Percentiles rank a stretch among this genome's conserved stretches.
phyloP scores from a whole-genome alignment of 345 rosid genomes.

The Limnanthes douglasii region DNA sequence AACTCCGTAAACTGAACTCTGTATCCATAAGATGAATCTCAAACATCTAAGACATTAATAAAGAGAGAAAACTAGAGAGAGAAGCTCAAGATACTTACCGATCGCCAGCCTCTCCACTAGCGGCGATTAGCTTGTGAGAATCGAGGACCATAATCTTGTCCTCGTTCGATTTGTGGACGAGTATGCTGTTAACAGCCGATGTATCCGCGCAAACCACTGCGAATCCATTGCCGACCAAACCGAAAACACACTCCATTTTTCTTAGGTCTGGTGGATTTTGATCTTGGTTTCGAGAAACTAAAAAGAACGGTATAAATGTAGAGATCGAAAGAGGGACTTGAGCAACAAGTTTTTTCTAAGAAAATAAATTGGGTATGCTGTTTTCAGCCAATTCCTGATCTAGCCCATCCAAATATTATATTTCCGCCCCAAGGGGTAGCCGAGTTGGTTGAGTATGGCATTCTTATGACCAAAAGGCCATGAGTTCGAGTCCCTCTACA shows the following conservation, averaged over 20 bases:
- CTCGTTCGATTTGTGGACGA: slow-evolving; percentile 86
- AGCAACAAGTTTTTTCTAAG: too few relatives aligned
- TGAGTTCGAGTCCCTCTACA: too few relatives aligned
- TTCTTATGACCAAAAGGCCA: too few relatives aligned
- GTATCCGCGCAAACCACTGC: slow-evolving; percentile 75
- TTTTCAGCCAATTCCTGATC: too few relatives aligned
- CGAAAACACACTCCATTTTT: slow-evolving; percentile 89
- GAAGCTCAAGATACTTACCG: slow-evolving; percentile 21
- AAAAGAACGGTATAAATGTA: too few relatives aligned
- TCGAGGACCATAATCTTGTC: slow-evolving; percentile 97
- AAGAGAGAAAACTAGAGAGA: neutral
- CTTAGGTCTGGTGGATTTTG: slow-evolving; percentile 25
- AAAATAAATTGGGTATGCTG: too few relatives aligned
- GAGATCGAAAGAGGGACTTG: too few relatives aligned
- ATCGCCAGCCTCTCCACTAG: slow-evolving; percentile 96
- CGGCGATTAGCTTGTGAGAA: slow-evolving; percentile 90
- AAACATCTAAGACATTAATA: neutral
- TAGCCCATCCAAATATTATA: too few relatives aligned
- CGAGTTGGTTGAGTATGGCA: too few relatives aligned
- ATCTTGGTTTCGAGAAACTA: too few relatives aligned
- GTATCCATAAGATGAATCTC: neutral
- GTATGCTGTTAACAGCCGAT: slow-evolving; percentile 83
- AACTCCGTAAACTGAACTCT: slow-evolving; percentile 97
- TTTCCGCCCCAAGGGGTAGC: too few relatives aligned
- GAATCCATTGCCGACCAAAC: slow-evolving; percentile 80